A percentile compares a stretch with the other conserved stretches of the same genome.
Conservation (phyloP, 805 yeast genomes). For the Hanseniaspora clermontiae region DNA sequence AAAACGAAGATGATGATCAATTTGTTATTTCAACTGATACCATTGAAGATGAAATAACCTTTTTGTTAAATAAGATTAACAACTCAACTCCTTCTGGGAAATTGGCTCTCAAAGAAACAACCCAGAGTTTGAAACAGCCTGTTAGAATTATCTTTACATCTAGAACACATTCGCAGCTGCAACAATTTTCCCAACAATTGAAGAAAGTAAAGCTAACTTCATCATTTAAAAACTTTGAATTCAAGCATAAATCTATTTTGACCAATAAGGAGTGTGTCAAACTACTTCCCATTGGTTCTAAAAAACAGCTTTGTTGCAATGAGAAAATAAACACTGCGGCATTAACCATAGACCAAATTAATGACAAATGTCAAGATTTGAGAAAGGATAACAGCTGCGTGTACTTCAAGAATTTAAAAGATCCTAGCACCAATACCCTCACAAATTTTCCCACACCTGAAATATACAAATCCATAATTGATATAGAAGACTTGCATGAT, state of each 20-base stretch:
- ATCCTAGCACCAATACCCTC: slow-evolving; percentile 28
- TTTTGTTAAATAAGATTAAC: slow-evolving; percentile 33
- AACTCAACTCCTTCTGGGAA: slow-evolving; percentile 14
- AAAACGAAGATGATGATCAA: slow-evolving; percentile 25
- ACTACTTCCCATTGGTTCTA: slow-evolving; percentile 63
- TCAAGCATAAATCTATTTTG: not conserved
- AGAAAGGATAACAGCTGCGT: slow-evolving; percentile 32
- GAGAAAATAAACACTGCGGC: slow-evolving; percentile 39
- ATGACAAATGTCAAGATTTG: slow-evolving; percentile 69
- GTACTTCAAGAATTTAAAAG: slow-evolving; percentile 12
- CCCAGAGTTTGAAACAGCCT: slow-evolving; percentile 24
- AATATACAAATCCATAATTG: slow-evolving; percentile 48
- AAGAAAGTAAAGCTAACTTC: slow-evolving; percentile 51
- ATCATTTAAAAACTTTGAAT: slow-evolving; percentile 31
- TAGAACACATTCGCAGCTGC: slow-evolving; percentile 80
- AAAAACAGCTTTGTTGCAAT: slow-evolving; percentile 75
- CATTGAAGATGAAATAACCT: slow-evolving; percentile 20
- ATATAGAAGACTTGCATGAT: slow-evolving; percentile 63
- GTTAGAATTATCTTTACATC: slow-evolving; percentile 58
- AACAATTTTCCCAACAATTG: slow-evolving; percentile 67
- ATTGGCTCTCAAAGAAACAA: slow-evolving; percentile 10
- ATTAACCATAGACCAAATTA: slow-evolving; percentile 42
- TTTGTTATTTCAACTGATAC: slow-evolving; percentile 23
- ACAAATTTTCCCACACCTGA: slow-evolving; percentile 24
- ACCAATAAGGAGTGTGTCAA: slow-evolving; percentile 42